These are phyloP conservation scores for Cladosporium sp. DNA, from an alignment of 2,329 filamentous ascomycete species.

Conservation along the genomic window DNA sequence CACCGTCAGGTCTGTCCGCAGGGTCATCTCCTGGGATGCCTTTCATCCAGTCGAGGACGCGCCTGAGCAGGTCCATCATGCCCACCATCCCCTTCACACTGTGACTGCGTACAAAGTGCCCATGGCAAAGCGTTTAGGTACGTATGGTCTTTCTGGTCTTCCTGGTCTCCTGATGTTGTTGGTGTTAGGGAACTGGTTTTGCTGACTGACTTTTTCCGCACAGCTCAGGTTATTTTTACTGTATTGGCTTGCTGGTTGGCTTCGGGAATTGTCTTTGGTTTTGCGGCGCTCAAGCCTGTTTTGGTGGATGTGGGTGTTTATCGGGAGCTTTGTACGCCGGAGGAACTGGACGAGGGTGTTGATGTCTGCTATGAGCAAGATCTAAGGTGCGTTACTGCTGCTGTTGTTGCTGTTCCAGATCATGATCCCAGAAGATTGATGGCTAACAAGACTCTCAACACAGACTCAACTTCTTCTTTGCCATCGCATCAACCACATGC, in stretches of 20 bases:
- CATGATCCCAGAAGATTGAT: not conserved
- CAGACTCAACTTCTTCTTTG: slow-evolving; percentile 84
- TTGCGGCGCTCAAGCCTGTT: slow-evolving; percentile 76
- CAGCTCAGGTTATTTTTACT: slow-evolving; percentile 64
- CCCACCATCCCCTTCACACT: slow-evolving; percentile 31
- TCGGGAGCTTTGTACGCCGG: slow-evolving; percentile 54
- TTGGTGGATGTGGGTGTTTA: slow-evolving; percentile 70
- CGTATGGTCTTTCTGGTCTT: slow-evolving; percentile 5
- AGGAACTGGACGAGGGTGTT: slow-evolving; percentile 45
- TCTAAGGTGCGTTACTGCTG: slow-evolving; percentile 31
- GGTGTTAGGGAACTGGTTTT: not conserved
- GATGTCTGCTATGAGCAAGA: slow-evolving; percentile 55
- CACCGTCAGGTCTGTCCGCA: slow-evolving; percentile 32
- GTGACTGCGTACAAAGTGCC: slow-evolving; percentile 49
- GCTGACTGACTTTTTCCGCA: slow-evolving; percentile 7
- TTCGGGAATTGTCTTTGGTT: slow-evolving; percentile 77
- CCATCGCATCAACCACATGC: slow-evolving; percentile 77
- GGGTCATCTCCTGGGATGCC: slow-evolving; percentile 46
- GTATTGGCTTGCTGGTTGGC: slow-evolving; percentile 71
- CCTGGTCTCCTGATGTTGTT: not conserved
- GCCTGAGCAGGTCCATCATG: slow-evolving; percentile 11
- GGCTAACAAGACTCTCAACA: slow-evolving; percentile 4
- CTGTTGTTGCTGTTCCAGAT: no score
- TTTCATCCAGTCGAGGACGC: slow-evolving; percentile 11
- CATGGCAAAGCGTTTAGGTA: slow-evolving; percentile 30